Conservation (phyloP, 257 asterid genomes). For the Vinca minor region DNA sequence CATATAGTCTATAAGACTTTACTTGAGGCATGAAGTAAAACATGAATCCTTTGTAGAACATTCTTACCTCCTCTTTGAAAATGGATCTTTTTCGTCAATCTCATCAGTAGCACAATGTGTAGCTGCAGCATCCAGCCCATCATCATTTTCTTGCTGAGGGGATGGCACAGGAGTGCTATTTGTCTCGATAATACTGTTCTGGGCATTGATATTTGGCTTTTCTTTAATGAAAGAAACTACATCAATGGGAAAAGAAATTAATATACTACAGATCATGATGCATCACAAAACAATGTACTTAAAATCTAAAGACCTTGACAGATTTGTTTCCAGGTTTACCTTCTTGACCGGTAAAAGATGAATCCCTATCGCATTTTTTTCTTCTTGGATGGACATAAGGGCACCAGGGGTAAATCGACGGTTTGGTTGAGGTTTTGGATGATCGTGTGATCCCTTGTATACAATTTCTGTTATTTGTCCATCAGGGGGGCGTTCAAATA, state of each 20-base stretch:
- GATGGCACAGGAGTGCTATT: conserved; percentile 50
- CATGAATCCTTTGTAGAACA: conserved; percentile 6
- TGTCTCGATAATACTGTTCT: conserved; percentile 37
- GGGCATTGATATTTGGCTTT: conserved; percentile 38
- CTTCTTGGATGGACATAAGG: conserved; percentile 66
- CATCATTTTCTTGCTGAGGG: conserved; percentile 65
- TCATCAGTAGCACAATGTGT: conserved; percentile 55
- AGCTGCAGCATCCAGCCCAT: conserved; percentile 46
- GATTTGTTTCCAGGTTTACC: conserved; percentile 31
- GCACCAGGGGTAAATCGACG: conserved; percentile 74
- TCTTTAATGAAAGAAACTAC: conserved; percentile 36
- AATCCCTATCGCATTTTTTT: conserved; percentile 48
- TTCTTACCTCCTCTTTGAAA: conserved; percentile 60
- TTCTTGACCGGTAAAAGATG: conserved; percentile 47
- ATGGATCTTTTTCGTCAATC: conserved; percentile 63
- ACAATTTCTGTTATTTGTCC: conserved; percentile 89
- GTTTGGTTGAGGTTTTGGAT: conserved; percentile 87
- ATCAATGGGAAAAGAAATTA: conserved; percentile 3
- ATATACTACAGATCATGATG: not conserved
- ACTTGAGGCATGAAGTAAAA: conserved; percentile 6
- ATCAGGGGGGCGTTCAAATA: conserved; percentile 86
- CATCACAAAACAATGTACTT: not conserved
- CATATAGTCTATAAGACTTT: conserved; percentile 7
- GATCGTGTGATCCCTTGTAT: conserved; percentile 94
- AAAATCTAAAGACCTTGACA: not conserved